Conservation (phyloP, 163 green algal genomes). For the Smithsoniella earleae region DNA sequence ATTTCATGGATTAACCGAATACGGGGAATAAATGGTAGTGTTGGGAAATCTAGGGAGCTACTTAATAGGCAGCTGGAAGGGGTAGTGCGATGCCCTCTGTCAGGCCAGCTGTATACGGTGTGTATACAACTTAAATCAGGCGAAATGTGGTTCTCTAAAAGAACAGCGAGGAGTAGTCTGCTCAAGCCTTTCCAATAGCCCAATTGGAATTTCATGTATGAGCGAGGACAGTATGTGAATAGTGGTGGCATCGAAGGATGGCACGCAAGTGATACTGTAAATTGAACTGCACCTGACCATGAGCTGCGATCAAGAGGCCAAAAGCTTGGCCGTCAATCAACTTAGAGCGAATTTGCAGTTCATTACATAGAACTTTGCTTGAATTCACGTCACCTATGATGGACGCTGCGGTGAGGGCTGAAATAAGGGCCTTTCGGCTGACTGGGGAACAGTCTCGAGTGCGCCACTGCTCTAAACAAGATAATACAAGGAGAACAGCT, state of each 20-base stretch:
- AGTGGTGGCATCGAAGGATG: too few relatives aligned
- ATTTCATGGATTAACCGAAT: too few relatives aligned
- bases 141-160: not conserved
- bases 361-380: not conserved
- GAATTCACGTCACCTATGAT: not conserved
- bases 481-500: not conserved
- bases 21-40: too few relatives aligned
- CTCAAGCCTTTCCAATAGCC: too few relatives aligned
- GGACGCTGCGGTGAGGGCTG: not conserved
- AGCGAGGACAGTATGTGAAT: not conserved
- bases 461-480: not conserved
- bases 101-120: too few relatives aligned
- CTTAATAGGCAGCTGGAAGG: too few relatives aligned
- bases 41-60: too few relatives aligned
- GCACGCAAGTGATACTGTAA: too few relatives aligned
- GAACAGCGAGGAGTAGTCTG: too few relatives aligned
- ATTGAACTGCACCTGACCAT: constrained; percentile 17
- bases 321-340: constrained; percentile 4
- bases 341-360: not conserved
- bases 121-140: not conserved
- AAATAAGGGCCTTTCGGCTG: not conserved
- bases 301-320: constrained; percentile 7
- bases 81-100: too few relatives aligned
- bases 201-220: too few relatives aligned
- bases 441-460: not conserved